Evolutionary conservation across 2,329 filamentous ascomycete genomes (phyloP).

Genomic region (Hypoxylon sp.): DNA sequence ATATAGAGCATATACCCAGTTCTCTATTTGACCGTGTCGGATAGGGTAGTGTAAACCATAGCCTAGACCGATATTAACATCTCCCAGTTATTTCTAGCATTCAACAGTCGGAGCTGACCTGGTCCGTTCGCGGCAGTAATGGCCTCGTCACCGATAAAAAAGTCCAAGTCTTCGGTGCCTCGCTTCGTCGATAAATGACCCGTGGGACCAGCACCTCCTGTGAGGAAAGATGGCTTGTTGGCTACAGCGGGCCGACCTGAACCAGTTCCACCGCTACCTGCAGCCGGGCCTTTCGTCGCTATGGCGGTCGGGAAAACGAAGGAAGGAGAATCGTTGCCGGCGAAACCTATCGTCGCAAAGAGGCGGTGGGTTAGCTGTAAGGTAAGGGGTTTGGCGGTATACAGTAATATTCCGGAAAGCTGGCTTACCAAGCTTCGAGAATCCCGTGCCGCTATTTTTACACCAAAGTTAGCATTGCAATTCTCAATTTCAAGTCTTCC

Average conservation of each 20-base stretch:
- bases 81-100: not conserved
- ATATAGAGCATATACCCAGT: conserved; percentile 72
- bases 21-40: conserved; percentile 97
- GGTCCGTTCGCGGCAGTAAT: conserved; percentile 84
- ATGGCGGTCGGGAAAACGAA: conserved; percentile 99
- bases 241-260: conserved; percentile 89
- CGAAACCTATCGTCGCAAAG: conserved; percentile 74
- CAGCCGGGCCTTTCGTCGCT: conserved; percentile 85
- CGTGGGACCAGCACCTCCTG: conserved; percentile 83
- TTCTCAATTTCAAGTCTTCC: conserved; percentile 6
- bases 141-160: conserved; percentile 98
- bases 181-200: conserved; percentile 90
- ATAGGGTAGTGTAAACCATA: conserved; percentile 98
- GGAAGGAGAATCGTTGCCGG: conserved; percentile 97
- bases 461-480: conserved; percentile 51
- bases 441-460: conserved; percentile 88
- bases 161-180: conserved; percentile 96
- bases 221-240: conserved; percentile 95
- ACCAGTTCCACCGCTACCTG: conserved; percentile 76
- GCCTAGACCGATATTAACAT: conserved; percentile 58
- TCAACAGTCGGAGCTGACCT: conserved; percentile 56
- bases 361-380: conserved; percentile 39
- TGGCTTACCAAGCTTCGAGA: conserved; percentile 91
- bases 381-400: conserved; percentile 9
- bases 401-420: conserved; percentile 7